Evolutionary conservation across 768 basidiomycete species (phyloP), one percentile per base, ranked within the genome.

Genomic region (Lentinus brumalis): DNA sequence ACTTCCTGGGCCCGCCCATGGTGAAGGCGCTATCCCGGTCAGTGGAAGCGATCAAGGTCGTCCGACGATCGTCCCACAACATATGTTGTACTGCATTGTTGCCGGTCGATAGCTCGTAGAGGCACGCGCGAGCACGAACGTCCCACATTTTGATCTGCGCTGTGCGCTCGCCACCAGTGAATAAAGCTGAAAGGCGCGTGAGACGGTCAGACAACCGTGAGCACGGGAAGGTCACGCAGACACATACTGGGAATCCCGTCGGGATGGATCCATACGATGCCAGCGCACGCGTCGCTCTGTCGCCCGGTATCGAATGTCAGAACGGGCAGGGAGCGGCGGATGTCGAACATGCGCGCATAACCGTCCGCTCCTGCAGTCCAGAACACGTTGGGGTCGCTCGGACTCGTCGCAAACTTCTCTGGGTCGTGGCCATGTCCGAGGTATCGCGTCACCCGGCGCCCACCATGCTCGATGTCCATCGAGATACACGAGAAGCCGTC

Each of bases 21-120:
- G 70, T 59, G 59, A 72, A 70, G 21, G 71, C 55, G 45, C 74
- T 66, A 5, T 39, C 32, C 63, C 74, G 76, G 40, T 63, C 64
- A 2, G 79, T 78, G 1, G 69, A 66, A 0, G 74, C 78, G 58
- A 73, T 77, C 8, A 79, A 67, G 5, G 70, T 59, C 29, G 69
- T 69, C 26, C 45, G 51, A n/a, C 11, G n/a, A n/a, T 47, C 29
- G 35, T 61, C 76, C 78, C 77, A 79, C 1, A 67, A 68, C 54
- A 81, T 56, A 10, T 61, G 60, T 0, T 40, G 45, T 0, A 81
- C 79, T 6, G 51, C 26, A 56, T 78, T 82, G 60, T 81, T 82
- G 14, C 80, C 80, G 1, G 78, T 79, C 0, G 75, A 67, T 16
- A 81, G 70, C 46, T 81, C 78, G 62, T 80, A 81, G 1, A 78